Percentiles rank a stretch among this genome's conserved stretches.
Conservation (phyloP, 2,329 filamentous ascomycete genomes). For the Ceratocystis cacaofunesta region DNA sequence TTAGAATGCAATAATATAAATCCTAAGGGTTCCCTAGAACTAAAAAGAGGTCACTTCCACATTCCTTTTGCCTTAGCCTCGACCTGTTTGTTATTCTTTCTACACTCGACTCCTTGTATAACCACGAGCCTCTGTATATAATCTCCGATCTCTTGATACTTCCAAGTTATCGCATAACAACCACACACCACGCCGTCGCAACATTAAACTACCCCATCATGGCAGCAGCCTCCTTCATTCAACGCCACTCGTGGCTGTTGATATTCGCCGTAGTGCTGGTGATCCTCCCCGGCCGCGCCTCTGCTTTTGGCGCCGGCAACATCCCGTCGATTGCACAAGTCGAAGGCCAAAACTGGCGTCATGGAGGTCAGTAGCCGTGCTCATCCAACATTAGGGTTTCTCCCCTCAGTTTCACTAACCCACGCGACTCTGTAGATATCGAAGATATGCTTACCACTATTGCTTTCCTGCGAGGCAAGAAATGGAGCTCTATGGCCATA, state of each 20-base stretch:
- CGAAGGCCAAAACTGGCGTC: slow-evolving; percentile 55
- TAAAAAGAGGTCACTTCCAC: not conserved
- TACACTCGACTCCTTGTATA: not conserved
- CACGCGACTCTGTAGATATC: slow-evolving; percentile 38
- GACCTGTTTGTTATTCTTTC: not conserved
- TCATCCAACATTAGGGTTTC: no score
- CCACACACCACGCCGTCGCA: not conserved
- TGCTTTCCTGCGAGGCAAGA: slow-evolving; percentile 64
- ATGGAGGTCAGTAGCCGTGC: slow-evolving; percentile 36
- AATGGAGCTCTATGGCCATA: slow-evolving; percentile 68
- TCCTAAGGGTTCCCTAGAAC: not conserved
- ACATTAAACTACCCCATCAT: slow-evolving; percentile 23
- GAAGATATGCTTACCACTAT: slow-evolving; percentile 69
- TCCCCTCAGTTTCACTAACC: not conserved
- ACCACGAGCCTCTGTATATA: not conserved
- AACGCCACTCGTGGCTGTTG: slow-evolving; percentile 37
- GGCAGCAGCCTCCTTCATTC: slow-evolving; percentile 34
- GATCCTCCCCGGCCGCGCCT: slow-evolving; percentile 40
- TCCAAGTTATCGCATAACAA: not conserved
- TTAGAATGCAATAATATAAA: not conserved
- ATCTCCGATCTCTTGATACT: no score
- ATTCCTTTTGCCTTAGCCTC: not conserved
- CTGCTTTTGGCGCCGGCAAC: slow-evolving; percentile 55
- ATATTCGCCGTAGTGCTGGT: slow-evolving; percentile 38
- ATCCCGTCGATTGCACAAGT: slow-evolving; percentile 51